These are phyloP conservation scores for Sporisorium reilianum DNA, from an alignment of 1,284 basidiomycete genomes.

Conservation along the genomic window DNA sequence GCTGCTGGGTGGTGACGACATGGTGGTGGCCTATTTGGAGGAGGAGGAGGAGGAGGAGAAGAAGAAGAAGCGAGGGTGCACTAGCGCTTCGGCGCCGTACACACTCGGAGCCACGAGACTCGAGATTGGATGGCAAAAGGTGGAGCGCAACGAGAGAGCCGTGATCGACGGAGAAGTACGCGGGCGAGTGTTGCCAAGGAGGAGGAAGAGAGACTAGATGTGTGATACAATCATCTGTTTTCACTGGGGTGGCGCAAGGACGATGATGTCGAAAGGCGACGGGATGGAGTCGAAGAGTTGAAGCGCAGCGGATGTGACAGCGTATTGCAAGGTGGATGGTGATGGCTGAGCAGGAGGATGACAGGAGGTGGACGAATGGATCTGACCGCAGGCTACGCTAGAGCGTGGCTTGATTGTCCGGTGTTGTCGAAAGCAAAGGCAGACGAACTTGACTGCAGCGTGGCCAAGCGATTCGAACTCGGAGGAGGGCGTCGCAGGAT, in stretches of 20 bases:
- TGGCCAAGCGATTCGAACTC: too few species aligned
- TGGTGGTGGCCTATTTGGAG: constrained; percentile 8
- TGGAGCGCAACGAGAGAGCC: too few species aligned
- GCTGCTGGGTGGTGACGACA: constrained; percentile 32
- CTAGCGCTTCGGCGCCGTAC: neutral
- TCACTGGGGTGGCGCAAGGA: neutral
- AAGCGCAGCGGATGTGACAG: neutral
- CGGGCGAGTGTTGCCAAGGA: neutral
- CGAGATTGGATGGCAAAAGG: neutral
- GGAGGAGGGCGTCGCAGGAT: too few species aligned
- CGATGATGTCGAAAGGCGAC: neutral
- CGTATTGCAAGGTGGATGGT: neutral
- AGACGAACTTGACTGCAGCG: neutral
- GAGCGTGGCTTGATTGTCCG: neutral
- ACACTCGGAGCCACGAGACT: neutral
- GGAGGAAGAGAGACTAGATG: neutral
- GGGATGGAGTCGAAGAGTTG: neutral
- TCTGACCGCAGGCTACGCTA: neutral
- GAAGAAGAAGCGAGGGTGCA: neutral
- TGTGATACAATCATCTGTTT: neutral
- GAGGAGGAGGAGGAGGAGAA: too few species aligned
- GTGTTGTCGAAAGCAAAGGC: too few species aligned
- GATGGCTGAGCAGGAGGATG: too few species aligned
- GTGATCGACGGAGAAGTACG: neutral
- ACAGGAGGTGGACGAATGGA: too few species aligned